Evolutionary conservation across 805 yeast species (phyloP), one percentile per base, ranked within the genome.

Genomic region (Candida pseudoglaebosa): DNA sequence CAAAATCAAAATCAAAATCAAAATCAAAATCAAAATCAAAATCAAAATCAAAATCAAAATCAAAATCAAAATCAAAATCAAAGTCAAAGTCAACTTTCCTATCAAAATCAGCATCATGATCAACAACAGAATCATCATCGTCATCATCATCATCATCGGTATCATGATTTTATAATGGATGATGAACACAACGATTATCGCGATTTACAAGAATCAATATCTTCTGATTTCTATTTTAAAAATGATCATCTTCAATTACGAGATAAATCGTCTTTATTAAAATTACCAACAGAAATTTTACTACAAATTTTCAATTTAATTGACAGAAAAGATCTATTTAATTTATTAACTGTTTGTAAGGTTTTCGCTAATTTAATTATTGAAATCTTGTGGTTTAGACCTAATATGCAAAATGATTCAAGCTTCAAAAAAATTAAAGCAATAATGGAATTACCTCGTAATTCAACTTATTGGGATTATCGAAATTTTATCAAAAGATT

Each of bases 381-480:
- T 8, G 95, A 86, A 51, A 70, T 82, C 30, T 65, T 90, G 21
- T 90, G 96, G 95, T 85, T 86, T 55, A 75, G 98, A 42, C 96
- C 97, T 3, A 77, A 76, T 31, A 71, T 86, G 59, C 76, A 73
- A 44, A 68, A 70, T 43, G 71, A 68, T 33, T 42, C 56, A 2
- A 68, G 80, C 2, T 74, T 78, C 46, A 60, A 61, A 32, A 75
- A 75, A 44, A 73, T 89, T 36, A 65, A 74, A 34, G 62, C 67
- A 32, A 77, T 87, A 31, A 73, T 83, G 73, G 52, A 49, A 37
- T 65, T 65, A 32, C 77, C 79, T 14, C 59, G 68, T 38, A 54
- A 45, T 4, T 52, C 61, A 28, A 79, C 86, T 1, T 72, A 70
- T 47, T 83, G 85, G 80, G 78, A 80, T 57, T 84, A 80, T 61